Percentiles rank a stretch among this genome's conserved stretches.
phyloP scores from a whole-genome alignment of 257 asterid species.

The Petunia secreta region DNA sequence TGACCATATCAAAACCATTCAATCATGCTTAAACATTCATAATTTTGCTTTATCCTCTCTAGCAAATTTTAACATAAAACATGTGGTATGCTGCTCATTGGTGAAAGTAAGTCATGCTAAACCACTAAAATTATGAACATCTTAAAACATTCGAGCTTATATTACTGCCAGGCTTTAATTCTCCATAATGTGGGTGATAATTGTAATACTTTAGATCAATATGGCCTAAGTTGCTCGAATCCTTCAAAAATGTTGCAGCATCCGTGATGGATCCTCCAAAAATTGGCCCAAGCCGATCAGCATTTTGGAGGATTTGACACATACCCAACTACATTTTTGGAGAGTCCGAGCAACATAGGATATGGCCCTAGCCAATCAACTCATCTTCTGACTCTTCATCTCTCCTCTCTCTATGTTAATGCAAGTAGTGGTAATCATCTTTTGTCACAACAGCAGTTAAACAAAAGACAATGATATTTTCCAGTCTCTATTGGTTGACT shows the following conservation, averaged over 20 bases:
- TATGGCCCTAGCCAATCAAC: background rate
- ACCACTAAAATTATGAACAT: background rate
- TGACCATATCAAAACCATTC: conserved; percentile 17
- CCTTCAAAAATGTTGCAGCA: too few relatives aligned
- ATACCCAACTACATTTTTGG: too few relatives aligned
- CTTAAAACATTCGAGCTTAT: background rate
- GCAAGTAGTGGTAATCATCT: background rate
- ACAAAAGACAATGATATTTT: background rate
- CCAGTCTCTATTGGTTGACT: background rate
- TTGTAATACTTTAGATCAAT: background rate
- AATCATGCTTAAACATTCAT: background rate
- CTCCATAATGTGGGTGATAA: background rate
- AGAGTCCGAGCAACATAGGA: background rate
- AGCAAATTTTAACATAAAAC: background rate
- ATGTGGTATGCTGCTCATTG: background rate
- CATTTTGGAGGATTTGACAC: too few relatives aligned
- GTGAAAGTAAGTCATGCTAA: background rate
- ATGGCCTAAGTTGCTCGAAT: too few relatives aligned
- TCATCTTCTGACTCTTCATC: background rate
- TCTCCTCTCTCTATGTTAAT: background rate
- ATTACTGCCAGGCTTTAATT: background rate
- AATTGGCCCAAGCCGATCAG: too few relatives aligned
- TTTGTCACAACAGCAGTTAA: background rate
- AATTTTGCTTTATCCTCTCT: background rate
- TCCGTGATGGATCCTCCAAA: too few relatives aligned